phyloP scores from a whole-genome alignment of 2,329 filamentous ascomycete species.

The Monascus ruber region DNA sequence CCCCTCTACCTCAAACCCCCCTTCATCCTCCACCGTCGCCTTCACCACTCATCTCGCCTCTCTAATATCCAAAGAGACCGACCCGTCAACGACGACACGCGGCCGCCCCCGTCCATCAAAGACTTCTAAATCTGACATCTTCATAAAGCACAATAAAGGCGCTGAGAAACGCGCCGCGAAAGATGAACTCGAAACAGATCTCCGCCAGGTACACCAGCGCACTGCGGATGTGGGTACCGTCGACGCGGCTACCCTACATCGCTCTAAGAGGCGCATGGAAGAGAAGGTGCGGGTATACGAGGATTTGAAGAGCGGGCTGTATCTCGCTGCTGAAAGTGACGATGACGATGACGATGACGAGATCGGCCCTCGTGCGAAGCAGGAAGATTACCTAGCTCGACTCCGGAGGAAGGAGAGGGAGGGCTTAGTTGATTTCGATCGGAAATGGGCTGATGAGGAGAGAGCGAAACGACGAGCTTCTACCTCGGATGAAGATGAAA shows the following conservation, averaged over 20 bases:
- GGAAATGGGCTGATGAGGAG: conserved; percentile 76
- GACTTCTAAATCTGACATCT: conserved; percentile 55
- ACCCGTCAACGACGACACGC: conserved; percentile 29
- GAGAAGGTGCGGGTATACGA: conserved; percentile 83
- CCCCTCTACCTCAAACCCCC: conserved; percentile 30
- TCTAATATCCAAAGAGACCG: conserved; percentile 52
- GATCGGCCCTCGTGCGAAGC: conserved; percentile 5
- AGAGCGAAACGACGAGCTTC: conserved; percentile 20
- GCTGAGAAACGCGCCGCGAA: conserved; percentile 53
- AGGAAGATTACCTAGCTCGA: conserved; percentile 40
- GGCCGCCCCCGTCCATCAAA: conserved; percentile 33
- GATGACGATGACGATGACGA: conserved; percentile 20
- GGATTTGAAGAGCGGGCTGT: conserved; percentile 81
- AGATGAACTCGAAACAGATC: conserved; percentile 41
- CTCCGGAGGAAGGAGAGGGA: conserved; percentile 45
- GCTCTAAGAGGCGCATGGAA: conserved; percentile 71
- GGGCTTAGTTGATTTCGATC: conserved; percentile 80
- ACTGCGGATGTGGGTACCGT: conserved; percentile 49
- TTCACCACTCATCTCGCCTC: conserved; percentile 83
- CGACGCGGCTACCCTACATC: conserved; percentile 47
- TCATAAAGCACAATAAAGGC: conserved; percentile 54
- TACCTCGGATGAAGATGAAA: conserved; percentile 25
- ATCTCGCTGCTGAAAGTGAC: conserved; percentile 40
- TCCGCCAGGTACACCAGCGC: conserved; percentile 52
- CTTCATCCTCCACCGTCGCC: conserved; percentile 60